A percentile compares a stretch with the other conserved stretches of the same genome.
Conservation (phyloP, 306 rosid genomes). For the Fagus sylvatica region DNA sequence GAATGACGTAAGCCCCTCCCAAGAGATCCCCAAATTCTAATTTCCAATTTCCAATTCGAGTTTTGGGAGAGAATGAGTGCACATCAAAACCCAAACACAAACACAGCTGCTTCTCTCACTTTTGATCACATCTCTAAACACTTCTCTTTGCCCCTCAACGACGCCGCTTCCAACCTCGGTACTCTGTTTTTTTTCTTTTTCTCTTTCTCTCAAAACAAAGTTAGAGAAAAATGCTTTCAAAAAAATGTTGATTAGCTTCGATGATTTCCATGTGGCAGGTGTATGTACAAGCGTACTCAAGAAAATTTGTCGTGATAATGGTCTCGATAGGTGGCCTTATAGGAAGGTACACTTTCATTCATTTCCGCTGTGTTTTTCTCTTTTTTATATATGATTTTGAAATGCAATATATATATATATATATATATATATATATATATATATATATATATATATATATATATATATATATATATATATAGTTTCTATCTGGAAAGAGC, state of each 20-base stretch:
- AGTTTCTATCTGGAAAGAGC: slow-evolving; percentile 19
- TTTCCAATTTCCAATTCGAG: too few relatives aligned
- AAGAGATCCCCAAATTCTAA: too few relatives aligned
- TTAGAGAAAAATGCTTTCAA: too few relatives aligned
- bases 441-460: neutral
- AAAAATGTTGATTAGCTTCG: too few relatives aligned
- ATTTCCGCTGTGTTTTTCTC: slow-evolving; percentile 8
- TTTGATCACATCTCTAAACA: neutral
- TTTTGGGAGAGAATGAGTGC: neutral
- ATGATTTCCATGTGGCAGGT: slow-evolving; percentile 35
- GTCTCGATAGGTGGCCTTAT: slow-evolving; percentile 47
- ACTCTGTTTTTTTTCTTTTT: neutral
- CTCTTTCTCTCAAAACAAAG: neutral
- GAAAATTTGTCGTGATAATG: slow-evolving; percentile 29
- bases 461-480: neutral
- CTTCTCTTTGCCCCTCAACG: neutral
- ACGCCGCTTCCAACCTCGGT: neutral
- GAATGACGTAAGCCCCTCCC: too few relatives aligned
- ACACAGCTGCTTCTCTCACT: neutral
- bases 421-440: neutral
- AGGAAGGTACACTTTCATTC: slow-evolving; percentile 35
- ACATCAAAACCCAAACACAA: neutral
- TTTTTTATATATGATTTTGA: neutral
- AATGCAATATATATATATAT: neutral
- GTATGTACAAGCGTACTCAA: slow-evolving; percentile 14